These are phyloP conservation scores for Fusarium nygamai DNA, from an alignment of 2,329 filamentous ascomycete species.

Conservation along the genomic window DNA sequence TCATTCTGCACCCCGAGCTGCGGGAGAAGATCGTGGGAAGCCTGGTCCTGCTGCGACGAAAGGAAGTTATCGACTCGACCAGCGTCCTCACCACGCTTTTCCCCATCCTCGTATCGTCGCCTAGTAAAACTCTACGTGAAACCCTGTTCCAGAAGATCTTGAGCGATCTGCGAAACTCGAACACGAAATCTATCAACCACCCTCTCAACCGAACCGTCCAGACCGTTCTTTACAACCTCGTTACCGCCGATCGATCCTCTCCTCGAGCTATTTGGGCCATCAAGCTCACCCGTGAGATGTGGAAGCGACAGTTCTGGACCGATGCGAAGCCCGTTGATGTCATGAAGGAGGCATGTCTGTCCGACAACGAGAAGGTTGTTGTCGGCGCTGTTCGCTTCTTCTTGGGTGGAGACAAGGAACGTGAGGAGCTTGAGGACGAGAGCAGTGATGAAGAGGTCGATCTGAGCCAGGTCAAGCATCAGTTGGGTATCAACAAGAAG, in stretches of 20 bases:
- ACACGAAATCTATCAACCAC: slow-evolving; percentile 89
- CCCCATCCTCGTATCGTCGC: slow-evolving; percentile 89
- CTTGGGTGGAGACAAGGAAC: slow-evolving; percentile 93
- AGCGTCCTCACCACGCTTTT: slow-evolving; percentile 90
- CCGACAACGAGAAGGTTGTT: slow-evolving; percentile 93
- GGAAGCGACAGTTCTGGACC: slow-evolving; percentile 96
- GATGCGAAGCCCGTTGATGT: slow-evolving; percentile 96
- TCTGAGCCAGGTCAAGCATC: slow-evolving; percentile 83
- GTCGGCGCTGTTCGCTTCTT: slow-evolving; percentile 92
- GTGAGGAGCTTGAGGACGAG: slow-evolving; percentile 91
- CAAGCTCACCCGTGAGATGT: slow-evolving; percentile 93
- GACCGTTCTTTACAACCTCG: slow-evolving; percentile 89
- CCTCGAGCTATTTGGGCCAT: slow-evolving; percentile 94
- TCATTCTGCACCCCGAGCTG: slow-evolving; percentile 81
- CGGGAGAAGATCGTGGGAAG: slow-evolving; percentile 95
- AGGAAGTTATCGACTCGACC: slow-evolving; percentile 89
- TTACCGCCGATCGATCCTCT: slow-evolving; percentile 85
- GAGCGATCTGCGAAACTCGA: slow-evolving; percentile 87
- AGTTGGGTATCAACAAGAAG: slow-evolving; percentile 95
- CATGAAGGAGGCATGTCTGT: slow-evolving; percentile 92
- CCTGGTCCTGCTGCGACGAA: slow-evolving; percentile 85
- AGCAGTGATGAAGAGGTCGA: slow-evolving; percentile 84
- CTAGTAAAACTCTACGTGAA: slow-evolving; percentile 86
- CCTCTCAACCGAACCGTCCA: slow-evolving; percentile 93
- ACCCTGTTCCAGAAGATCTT: slow-evolving; percentile 90